Evolutionary conservation across 1,284 basidiomycete genomes (phyloP).

Genomic region (Porogramme epimiltina): DNA sequence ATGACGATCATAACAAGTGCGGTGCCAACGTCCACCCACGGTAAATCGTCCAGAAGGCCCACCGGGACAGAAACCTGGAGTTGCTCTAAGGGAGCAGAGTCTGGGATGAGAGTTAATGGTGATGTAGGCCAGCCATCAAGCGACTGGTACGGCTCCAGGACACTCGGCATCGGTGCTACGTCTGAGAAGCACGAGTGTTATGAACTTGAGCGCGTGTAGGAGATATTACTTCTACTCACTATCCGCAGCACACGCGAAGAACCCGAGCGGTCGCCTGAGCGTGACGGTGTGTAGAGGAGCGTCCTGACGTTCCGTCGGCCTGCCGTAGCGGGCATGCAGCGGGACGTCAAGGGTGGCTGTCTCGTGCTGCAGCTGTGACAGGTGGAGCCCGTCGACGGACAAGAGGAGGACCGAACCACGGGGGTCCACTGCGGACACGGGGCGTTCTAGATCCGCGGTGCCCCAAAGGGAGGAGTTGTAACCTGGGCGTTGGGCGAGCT

Average conservation of each 20-base stretch:
- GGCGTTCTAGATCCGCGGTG: conserved; percentile 50
- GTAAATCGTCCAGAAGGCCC: conserved; percentile 38
- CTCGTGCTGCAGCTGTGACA: background rate
- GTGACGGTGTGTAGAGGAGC: conserved; percentile 26
- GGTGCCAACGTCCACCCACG: conserved; percentile 45
- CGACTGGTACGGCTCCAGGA: conserved; percentile 21
- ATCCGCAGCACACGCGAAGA: conserved; percentile 37
- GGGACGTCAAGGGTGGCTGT: conserved; percentile 43
- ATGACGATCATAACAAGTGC: conserved; percentile 39
- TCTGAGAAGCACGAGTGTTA: background rate
- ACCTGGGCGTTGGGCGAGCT: conserved; percentile 46
- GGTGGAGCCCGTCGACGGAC: conserved; percentile 25
- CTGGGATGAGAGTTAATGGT: conserved; percentile 8
- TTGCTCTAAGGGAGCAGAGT: background rate
- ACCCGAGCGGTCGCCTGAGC: conserved; percentile 40
- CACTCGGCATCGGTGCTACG: conserved; percentile 4
- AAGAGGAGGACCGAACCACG: conserved; percentile 42
- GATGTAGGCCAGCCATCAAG: conserved; percentile 15
- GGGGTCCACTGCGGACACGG: conserved; percentile 42
- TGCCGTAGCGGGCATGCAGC: conserved; percentile 52
- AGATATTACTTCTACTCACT: conserved; percentile 9
- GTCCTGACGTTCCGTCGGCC: conserved; percentile 19
- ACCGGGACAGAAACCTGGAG: conserved; percentile 37
- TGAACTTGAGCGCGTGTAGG: background rate
- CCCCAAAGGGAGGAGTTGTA: conserved; percentile 45